These are phyloP conservation scores for Cyberlindnera lachancei DNA, from an alignment of 805 yeast species.

Conservation along the genomic window DNA sequence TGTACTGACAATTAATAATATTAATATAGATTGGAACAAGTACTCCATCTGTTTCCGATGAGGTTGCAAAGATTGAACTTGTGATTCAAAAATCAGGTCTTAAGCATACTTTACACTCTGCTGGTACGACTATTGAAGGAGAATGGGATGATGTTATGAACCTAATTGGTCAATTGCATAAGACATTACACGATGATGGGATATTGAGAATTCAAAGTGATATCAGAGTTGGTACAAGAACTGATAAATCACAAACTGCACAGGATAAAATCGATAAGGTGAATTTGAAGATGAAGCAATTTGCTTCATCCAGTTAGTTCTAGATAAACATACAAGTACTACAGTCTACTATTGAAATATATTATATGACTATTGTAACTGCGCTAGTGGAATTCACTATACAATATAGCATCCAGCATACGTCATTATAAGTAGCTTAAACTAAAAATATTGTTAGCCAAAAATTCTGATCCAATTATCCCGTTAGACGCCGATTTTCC, in stretches of 20 bases:
- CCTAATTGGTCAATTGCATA: slow-evolving; percentile 72
- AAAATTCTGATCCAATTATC: no score
- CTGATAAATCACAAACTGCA: slow-evolving; percentile 65
- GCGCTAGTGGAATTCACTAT: no score
- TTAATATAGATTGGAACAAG: slow-evolving; percentile 63
- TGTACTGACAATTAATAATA: slow-evolving; percentile 1
- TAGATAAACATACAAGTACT: no score
- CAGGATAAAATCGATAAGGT: slow-evolving; percentile 67
- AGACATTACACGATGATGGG: slow-evolving; percentile 62
- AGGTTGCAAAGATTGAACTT: slow-evolving; percentile 63
- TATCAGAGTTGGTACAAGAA: slow-evolving; percentile 80
- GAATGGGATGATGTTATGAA: slow-evolving; percentile 88
- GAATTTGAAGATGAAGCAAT: slow-evolving; percentile 35
- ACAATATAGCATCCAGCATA: no score
- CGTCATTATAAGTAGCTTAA: no score
- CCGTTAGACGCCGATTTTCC: no score
- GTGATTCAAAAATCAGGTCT: slow-evolving; percentile 55
- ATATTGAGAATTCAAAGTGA: slow-evolving; percentile 78
- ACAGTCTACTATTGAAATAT: no score
- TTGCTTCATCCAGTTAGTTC: no score
- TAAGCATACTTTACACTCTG: slow-evolving; percentile 72
- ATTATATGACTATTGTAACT: no score
- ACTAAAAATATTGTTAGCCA: no score
- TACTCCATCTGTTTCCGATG: slow-evolving; percentile 72
- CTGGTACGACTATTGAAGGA: slow-evolving; percentile 87